Percentiles rank a stretch among this genome's conserved stretches.
Conservation (phyloP, 805 yeast species). For the Spathaspora arborariae region DNA sequence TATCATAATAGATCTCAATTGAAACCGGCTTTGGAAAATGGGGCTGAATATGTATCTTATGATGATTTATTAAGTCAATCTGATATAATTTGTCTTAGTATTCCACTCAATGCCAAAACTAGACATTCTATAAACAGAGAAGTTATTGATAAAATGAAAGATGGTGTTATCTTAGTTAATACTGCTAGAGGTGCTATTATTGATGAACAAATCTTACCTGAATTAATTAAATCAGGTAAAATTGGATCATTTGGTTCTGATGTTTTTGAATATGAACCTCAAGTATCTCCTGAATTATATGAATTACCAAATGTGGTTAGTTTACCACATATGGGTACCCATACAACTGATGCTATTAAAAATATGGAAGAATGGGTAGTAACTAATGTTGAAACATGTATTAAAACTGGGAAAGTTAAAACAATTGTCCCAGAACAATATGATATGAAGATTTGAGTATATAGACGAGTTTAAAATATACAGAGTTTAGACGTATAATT, state of each 20-base stretch:
- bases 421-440: constrained; percentile 79
- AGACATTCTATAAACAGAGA: constrained; percentile 63
- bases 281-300: constrained; percentile 59
- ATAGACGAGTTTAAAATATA: too few relatives aligned
- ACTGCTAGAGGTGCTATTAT: constrained; percentile 88
- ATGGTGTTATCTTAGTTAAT: constrained; percentile 73
- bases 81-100: constrained; percentile 69
- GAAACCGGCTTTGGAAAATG: constrained; percentile 58
- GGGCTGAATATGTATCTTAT: constrained; percentile 64
- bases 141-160: constrained; percentile 65
- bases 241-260: constrained; percentile 69
- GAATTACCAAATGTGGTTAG: constrained; percentile 66
- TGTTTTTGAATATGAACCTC: constrained; percentile 74
- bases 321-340: constrained; percentile 89
- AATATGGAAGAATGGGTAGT: constrained; percentile 81
- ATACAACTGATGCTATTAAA: constrained; percentile 66
- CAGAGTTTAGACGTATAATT: neutral
- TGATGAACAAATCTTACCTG: constrained; percentile 58
- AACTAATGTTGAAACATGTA: constrained; percentile 56
- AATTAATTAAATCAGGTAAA: constrained; percentile 58
- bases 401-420: constrained; percentile 64
- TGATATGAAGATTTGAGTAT: neutral
- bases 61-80: constrained; percentile 63
- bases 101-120: constrained; percentile 74
- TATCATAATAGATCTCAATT: constrained; percentile 70